These are phyloP conservation scores for Pythium myriotylum DNA, from an alignment of 352 stramenopile species.

Conservation along the genomic window DNA sequence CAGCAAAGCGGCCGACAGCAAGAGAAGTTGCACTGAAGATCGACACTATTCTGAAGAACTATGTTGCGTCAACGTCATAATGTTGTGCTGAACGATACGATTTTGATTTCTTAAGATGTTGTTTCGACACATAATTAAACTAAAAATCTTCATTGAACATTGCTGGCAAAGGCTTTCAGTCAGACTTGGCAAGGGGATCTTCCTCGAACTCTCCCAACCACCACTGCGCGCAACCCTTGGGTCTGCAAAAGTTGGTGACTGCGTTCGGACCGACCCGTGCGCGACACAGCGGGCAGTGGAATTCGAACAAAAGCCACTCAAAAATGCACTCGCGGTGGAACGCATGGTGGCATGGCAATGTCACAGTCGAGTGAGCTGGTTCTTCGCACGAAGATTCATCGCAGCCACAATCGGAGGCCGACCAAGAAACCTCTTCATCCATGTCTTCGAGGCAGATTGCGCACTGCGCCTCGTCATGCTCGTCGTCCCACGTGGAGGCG, in stretches of 20 bases:
- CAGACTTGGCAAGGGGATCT: conserved; percentile 33
- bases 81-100: neutral
- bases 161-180: conserved; percentile 1
- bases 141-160: conserved; percentile 6
- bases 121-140: too few relatives aligned
- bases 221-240: conserved; percentile 63
- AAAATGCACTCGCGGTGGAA: conserved; percentile 81
- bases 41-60: conserved; percentile 46
- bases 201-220: conserved; percentile 73
- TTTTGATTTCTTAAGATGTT: too few relatives aligned
- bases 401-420: conserved; percentile 19
- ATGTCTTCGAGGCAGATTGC: conserved; percentile 59
- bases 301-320: conserved; percentile 75
- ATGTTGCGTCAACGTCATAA: conserved; percentile 2
- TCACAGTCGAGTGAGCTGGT: conserved; percentile 26
- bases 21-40: conserved; percentile 53
- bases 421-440: conserved; percentile 34
- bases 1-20: conserved; percentile 49
- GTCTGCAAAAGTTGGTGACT: conserved; percentile 62
- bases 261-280: conserved; percentile 49
- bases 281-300: conserved; percentile 71
- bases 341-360: conserved; percentile 61
- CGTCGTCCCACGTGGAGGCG: conserved; percentile 41
- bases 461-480: conserved; percentile 35
- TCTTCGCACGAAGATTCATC: conserved; percentile 26